Conservation (phyloP, 2,329 filamentous ascomycete species). For the Hymenoscyphus fraxineus region DNA sequence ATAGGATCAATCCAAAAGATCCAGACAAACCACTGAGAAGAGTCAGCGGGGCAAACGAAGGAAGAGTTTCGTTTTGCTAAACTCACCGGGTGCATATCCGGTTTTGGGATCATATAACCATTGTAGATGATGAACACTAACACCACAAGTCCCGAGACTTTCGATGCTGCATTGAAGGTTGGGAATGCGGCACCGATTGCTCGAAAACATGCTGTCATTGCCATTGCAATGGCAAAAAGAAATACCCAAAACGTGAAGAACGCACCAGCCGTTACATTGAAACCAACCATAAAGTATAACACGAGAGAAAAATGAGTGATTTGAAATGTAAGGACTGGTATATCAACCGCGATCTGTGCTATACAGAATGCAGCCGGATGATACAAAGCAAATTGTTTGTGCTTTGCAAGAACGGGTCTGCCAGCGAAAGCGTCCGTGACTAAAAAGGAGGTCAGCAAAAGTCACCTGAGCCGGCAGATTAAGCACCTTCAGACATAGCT, state of each 20-base stretch:
- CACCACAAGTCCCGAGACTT: slow-evolving; percentile 50
- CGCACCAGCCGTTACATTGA: slow-evolving; percentile 46
- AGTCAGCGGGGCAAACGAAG: slow-evolving; percentile 24
- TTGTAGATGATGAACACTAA: slow-evolving; percentile 56
- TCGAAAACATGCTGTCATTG: slow-evolving; percentile 57
- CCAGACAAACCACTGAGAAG: slow-evolving; percentile 53
- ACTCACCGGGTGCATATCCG: slow-evolving; percentile 51
- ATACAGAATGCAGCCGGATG: slow-evolving; percentile 58
- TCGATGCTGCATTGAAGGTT: slow-evolving; percentile 57
- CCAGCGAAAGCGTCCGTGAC: slow-evolving; percentile 60
- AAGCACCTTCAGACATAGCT: slow-evolving; percentile 54
- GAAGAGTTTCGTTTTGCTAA: background rate
- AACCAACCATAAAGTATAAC: slow-evolving; percentile 61
- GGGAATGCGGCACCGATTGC: slow-evolving; percentile 51
- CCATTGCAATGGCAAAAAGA: slow-evolving; percentile 49
- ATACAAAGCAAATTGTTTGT: slow-evolving; percentile 54
- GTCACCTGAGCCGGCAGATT: too few relatives aligned
- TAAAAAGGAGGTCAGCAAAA: slow-evolving; percentile 1
- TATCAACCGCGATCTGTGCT: slow-evolving; percentile 51
- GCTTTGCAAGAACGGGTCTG: slow-evolving; percentile 56
- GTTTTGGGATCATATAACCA: slow-evolving; percentile 60
- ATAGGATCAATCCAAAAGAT: slow-evolving; percentile 59
- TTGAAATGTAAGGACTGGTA: slow-evolving; percentile 56
- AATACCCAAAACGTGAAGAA: slow-evolving; percentile 64
- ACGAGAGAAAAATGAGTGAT: slow-evolving; percentile 54